Conservation (phyloP, 768 basidiomycete genomes). For the Ramaria sp. region DNA sequence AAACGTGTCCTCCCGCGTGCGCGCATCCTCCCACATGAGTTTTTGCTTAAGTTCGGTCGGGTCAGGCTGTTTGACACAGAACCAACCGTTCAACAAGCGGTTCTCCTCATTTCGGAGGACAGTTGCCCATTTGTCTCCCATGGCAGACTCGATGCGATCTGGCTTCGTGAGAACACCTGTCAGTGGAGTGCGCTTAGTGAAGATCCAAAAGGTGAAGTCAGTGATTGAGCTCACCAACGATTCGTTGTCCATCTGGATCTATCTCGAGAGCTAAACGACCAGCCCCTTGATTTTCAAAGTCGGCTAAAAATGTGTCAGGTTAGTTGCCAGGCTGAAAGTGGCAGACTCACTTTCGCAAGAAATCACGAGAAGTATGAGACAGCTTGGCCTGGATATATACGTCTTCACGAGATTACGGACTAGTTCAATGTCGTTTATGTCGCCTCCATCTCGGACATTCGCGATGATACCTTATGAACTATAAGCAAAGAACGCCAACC, state of each 20-base stretch:
- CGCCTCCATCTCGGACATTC: conserved; percentile 38
- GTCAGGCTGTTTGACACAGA: conserved; percentile 44
- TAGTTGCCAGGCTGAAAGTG: not conserved
- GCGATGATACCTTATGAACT: conserved; percentile 41
- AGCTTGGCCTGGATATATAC: conserved; percentile 37
- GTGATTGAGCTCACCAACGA: conserved; percentile 37
- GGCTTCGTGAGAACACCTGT: conserved; percentile 65
- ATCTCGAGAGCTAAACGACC: conserved; percentile 40
- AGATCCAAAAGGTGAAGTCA: not conserved
- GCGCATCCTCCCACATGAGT: conserved; percentile 51
- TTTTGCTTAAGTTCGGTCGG: conserved; percentile 38
- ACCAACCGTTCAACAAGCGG: conserved; percentile 48
- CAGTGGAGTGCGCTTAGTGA: too few species aligned
- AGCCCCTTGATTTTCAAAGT: conserved; percentile 56
- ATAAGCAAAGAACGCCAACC: conserved; percentile 19
- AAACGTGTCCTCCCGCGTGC: conserved; percentile 43
- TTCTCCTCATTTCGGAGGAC: conserved; percentile 6
- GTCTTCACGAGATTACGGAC: conserved; percentile 37
- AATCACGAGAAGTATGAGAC: conserved; percentile 44
- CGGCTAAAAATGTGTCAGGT: conserved; percentile 33
- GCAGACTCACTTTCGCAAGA: conserved; percentile 28
- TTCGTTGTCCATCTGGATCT: conserved; percentile 46
- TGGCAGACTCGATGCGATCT: conserved; percentile 50
- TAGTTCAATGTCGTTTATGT: conserved; percentile 45
- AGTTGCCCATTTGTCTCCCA: conserved; percentile 43